A percentile compares a stretch with the other conserved stretches of the same genome.
phyloP scores from a whole-genome alignment of 768 basidiomycete species.

The Asterophora lycoperdoides region DNA sequence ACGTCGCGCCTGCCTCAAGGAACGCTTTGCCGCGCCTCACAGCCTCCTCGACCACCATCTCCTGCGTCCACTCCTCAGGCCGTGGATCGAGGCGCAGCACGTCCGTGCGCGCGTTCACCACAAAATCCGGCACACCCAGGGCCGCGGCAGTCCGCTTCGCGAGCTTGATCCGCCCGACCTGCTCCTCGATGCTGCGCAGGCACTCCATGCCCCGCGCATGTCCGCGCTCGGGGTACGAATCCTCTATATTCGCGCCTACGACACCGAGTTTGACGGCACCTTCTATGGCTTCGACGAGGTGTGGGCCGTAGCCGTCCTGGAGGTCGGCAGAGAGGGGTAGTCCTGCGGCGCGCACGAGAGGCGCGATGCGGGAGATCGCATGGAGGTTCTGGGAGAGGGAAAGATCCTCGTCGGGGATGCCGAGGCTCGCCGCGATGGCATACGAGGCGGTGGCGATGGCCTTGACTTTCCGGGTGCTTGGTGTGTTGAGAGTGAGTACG shows the following conservation, averaged over 20 bases:
- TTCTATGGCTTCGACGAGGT: neutral
- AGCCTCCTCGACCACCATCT: constrained; percentile 1
- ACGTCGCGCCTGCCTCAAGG: constrained; percentile 2
- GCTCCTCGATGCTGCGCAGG: neutral
- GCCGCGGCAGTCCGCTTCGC: constrained; percentile 1
- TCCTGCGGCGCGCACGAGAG: neutral
- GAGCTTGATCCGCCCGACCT: constrained; percentile 2
- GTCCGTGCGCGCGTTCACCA: constrained; percentile 3
- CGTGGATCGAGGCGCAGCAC: neutral
- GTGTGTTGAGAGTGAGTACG: neutral
- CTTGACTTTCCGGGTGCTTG: neutral
- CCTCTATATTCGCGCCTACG: constrained; percentile 2
- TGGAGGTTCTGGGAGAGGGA: neutral
- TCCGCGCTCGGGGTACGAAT: neutral
- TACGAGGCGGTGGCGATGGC: constrained; percentile 5
- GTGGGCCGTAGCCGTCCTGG: constrained; percentile 1
- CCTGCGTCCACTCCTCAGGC: neutral
- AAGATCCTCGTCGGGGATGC: neutral
- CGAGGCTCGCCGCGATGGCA: constrained; percentile 1
- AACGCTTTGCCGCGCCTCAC: constrained; percentile 1
- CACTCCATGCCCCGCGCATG: neutral
- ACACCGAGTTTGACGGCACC: neutral
- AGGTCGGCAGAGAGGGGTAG: constrained; percentile 5
- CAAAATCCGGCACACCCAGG: constrained; percentile 1
- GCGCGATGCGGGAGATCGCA: constrained; percentile 1